These are phyloP conservation scores for Fusarium begoniae DNA, from an alignment of 2,329 filamentous ascomycete species.

Conservation along the genomic window DNA sequence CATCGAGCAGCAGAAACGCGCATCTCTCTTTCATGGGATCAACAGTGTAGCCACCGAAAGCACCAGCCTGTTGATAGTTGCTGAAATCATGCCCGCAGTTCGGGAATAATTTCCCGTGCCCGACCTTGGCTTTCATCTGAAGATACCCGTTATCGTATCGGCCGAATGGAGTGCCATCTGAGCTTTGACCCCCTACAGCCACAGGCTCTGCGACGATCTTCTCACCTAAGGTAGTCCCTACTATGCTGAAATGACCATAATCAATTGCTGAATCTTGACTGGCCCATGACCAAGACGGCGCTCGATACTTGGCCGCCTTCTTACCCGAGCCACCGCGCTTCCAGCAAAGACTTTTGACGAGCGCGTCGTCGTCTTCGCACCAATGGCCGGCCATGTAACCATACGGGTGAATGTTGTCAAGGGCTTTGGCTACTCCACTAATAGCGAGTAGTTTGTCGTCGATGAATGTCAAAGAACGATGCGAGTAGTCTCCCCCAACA, in stretches of 20 bases:
- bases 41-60: background rate
- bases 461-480: background rate
- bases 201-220: background rate
- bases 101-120: background rate
- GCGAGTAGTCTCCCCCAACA: background rate
- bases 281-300: constrained; percentile 8
- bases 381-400: constrained; percentile 8
- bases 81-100: constrained; percentile 1
- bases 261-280: background rate
- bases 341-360: constrained; percentile 1
- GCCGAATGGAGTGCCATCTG: background rate
- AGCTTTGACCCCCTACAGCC: background rate
- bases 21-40: background rate
- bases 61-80: background rate
- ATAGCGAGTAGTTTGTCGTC: constrained; percentile 9
- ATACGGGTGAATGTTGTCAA: background rate
- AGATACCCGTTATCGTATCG: background rate
- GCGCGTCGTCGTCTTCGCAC: background rate
- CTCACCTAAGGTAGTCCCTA: rapidly evolving
- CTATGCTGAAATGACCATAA: background rate
- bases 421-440: background rate
- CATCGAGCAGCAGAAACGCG: background rate
- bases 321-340: background rate
- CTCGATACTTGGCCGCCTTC: background rate
- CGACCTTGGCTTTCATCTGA: background rate